Base-by-base conservation (phyloP, 2,329 filamentous ascomycete genomes). In the Elsinoe ampelina region DNA sequence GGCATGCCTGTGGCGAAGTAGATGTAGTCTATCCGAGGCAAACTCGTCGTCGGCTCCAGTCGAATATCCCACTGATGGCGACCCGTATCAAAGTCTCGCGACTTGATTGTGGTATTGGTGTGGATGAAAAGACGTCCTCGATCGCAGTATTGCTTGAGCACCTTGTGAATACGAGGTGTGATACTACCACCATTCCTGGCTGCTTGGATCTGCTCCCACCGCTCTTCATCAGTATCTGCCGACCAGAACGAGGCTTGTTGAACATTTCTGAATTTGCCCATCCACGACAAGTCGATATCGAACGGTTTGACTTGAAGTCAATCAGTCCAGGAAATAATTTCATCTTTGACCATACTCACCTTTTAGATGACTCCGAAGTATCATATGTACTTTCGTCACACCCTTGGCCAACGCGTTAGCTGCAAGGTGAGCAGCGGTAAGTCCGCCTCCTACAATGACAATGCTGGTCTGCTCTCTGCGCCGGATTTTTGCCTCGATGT, bases 221-320 rank as follows among this genome's bases (percentile, higher is more conserved):
- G 78, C 68, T 91, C 80, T 64, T 82, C 78, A 59, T 89, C 84
- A 5, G 80, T 81, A 62, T 90, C 86, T 2, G 86, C 85, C 5
- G 80, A 82, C 85, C 86, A 91, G 68, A 91, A 93, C 0, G 78
- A 77, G 0, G 87, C 84, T 66, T 91, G 86, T 62, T 87, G 82
- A 55, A 82, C 80, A 66, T 92, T 92, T 57, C 84, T 83, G 68
- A 87, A 92, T 67, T 92, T 92, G 8, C 85, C 86, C 69, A 92
- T 86, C 88, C 88, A 93, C 48, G 80, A 78, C 1, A 92, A 75
- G 57, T 84, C 81, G 20, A 92, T 78, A 63, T 92, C 88, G 61
- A 92, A 92, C 58, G 85, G 83, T 69, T 92, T 92, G 51, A 89
- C 77, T 62, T 30, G 34, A 12, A n/a, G 5, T 7, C 42, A 12